Conservation (phyloP, 2,329 filamentous ascomycete genomes). For the Pseudogymnoascus sp. region DNA sequence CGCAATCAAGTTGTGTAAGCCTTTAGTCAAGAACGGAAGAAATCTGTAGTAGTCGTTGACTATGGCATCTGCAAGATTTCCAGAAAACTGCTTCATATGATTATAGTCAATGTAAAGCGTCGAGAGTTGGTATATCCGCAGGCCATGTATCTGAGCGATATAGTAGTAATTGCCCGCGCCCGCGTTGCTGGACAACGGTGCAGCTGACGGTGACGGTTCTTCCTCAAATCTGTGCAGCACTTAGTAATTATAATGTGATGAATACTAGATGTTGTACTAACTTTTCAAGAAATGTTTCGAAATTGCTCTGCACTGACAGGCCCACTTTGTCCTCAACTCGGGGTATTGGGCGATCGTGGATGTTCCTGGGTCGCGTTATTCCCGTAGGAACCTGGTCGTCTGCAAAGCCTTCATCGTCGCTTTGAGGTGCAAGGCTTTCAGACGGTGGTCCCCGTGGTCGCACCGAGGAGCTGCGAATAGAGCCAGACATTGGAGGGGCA, state of each 20-base stretch:
- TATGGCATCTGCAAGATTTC: constrained; percentile 75
- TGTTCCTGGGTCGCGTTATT: constrained; percentile 38
- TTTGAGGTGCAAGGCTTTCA: constrained; percentile 51
- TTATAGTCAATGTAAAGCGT: constrained; percentile 83
- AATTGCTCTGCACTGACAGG: constrained; percentile 64
- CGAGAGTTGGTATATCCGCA: constrained; percentile 67
- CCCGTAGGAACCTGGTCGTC: constrained; percentile 54
- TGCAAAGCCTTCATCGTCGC: constrained; percentile 56
- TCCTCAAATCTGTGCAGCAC: constrained; percentile 51
- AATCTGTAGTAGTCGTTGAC: constrained; percentile 92
- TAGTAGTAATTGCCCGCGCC: constrained; percentile 74
- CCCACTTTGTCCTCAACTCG: constrained; percentile 70
- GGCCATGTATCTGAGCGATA: constrained; percentile 71
- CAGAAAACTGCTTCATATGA: constrained; percentile 71
- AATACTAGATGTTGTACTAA: constrained; percentile 32
- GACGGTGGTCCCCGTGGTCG: constrained; percentile 44
- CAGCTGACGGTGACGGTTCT: constrained; percentile 54
- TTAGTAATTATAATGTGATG: constrained; percentile 5
- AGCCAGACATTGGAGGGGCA: constrained; percentile 33
- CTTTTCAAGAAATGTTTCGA: constrained; percentile 74
- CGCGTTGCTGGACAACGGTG: constrained; percentile 57
- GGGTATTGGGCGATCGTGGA: constrained; percentile 48
- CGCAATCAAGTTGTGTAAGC: constrained; percentile 84
- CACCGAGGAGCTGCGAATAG: constrained; percentile 23
- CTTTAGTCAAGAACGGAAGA: constrained; percentile 80